Percentiles rank a stretch among this genome's conserved stretches.
Conservation (phyloP, 2,329 filamentous ascomycete species). For the Knufia petricola region DNA sequence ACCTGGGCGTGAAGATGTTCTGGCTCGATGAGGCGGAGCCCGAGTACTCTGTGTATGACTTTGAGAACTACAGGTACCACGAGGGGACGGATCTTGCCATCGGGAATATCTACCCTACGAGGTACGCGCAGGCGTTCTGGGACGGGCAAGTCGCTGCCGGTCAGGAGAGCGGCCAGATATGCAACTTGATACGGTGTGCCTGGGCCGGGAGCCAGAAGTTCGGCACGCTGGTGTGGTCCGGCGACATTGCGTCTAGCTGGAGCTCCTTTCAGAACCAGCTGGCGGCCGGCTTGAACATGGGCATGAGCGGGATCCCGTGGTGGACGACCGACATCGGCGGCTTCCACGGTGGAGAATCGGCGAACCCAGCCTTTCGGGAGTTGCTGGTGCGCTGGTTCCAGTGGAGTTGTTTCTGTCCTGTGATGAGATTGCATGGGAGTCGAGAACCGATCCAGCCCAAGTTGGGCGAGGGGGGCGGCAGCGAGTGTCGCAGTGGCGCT, state of each 20-base stretch:
- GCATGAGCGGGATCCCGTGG: slow-evolving; percentile 54
- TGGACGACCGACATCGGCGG: slow-evolving; percentile 65
- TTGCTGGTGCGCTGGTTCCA: slow-evolving; percentile 61
- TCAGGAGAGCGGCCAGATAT: slow-evolving; percentile 40
- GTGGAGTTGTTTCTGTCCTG: slow-evolving; percentile 51
- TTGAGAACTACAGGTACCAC: slow-evolving; percentile 56
- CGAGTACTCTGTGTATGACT: slow-evolving; percentile 56
- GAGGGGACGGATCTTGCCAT: slow-evolving; percentile 45
- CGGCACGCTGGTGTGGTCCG: slow-evolving; percentile 57
- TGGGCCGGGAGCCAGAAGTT: slow-evolving; percentile 54
- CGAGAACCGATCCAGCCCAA: slow-evolving; percentile 49
- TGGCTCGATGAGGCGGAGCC: slow-evolving; percentile 64
- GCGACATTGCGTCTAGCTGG: slow-evolving; percentile 59
- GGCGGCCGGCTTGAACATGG: slow-evolving; percentile 56
- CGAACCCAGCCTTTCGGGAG: slow-evolving; percentile 49
- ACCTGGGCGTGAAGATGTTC: slow-evolving; percentile 53
- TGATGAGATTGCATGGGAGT: slow-evolving; percentile 59
- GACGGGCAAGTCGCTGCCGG: slow-evolving; percentile 47
- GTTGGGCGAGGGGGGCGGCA: slow-evolving; percentile 29
- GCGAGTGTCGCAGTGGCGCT: slow-evolving; percentile 38
- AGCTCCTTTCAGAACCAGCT: slow-evolving; percentile 50
- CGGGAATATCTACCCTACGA: slow-evolving; percentile 51
- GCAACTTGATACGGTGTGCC: slow-evolving; percentile 50
- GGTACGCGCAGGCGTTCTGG: slow-evolving; percentile 52
- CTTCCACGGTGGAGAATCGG: slow-evolving; percentile 55